Evolutionary conservation across 1,139 yeast species (phyloP).

Genomic region (Blastobotrys serpentis): DNA sequence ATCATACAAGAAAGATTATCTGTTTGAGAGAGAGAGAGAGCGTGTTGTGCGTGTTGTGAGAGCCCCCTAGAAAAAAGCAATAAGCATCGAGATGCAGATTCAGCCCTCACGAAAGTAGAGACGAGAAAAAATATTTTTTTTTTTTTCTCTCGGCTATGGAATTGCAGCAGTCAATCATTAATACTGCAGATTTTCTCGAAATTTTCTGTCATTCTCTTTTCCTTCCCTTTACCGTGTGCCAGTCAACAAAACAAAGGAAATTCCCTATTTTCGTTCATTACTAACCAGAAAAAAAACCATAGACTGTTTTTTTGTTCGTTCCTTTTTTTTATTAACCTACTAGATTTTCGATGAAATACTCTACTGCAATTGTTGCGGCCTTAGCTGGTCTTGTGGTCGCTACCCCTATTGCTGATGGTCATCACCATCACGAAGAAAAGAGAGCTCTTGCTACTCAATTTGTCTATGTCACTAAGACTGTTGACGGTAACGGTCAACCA

Average conservation of each 20-base stretch:
- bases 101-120: too few species aligned
- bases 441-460: slow-evolving; percentile 71
- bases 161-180: neutral
- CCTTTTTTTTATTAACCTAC: neutral
- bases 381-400: slow-evolving; percentile 47
- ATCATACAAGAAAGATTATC: neutral
- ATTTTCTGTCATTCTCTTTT: slow-evolving; percentile 3
- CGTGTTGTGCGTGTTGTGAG: neutral
- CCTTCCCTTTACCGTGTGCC: neutral
- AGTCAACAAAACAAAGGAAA: neutral
- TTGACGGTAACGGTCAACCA: slow-evolving; percentile 67
- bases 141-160: slow-evolving; percentile 11
- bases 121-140: too few species aligned
- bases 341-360: slow-evolving; percentile 29
- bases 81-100: slow-evolving; percentile 1
- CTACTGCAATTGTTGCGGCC: slow-evolving; percentile 43
- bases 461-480: slow-evolving; percentile 75
- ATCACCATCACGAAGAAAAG: slow-evolving; percentile 55
- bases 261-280: neutral
- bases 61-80: slow-evolving; percentile 8
- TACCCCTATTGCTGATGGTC: slow-evolving; percentile 31
- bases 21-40: neutral
- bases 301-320: neutral
- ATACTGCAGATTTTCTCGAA: slow-evolving; percentile 2
- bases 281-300: neutral